A percentile compares a stretch with the other conserved stretches of the same genome.
Conservation (phyloP, 1,284 basidiomycete species). For the Pseudomicrostroma phylloplanum region DNA sequence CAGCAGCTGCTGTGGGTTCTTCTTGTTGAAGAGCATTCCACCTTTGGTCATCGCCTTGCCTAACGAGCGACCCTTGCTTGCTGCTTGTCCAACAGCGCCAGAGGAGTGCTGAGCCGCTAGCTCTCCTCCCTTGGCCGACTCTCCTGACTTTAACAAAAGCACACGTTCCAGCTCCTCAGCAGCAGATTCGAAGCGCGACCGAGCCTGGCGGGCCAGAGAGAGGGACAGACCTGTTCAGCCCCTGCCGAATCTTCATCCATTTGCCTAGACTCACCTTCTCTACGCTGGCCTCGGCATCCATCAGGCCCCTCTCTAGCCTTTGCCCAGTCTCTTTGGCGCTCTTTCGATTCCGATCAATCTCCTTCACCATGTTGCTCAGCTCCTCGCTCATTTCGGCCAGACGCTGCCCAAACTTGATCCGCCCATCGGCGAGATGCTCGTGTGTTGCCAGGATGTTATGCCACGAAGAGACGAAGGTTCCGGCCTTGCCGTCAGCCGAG, state of each 20-base stretch:
- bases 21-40: slow-evolving; percentile 74
- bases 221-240: slow-evolving; percentile 17
- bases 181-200: slow-evolving; percentile 74
- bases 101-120: slow-evolving; percentile 14
- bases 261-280: slow-evolving; percentile 62
- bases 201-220: slow-evolving; percentile 53
- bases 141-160: slow-evolving; percentile 89
- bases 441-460: slow-evolving; percentile 78
- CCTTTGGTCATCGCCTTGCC: slow-evolving; percentile 80
- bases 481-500: slow-evolving; percentile 84
- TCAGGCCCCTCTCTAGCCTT: slow-evolving; percentile 77
- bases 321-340: slow-evolving; percentile 56
- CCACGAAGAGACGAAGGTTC: slow-evolving; percentile 84
- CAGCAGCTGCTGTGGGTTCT: slow-evolving; percentile 82
- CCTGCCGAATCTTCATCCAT: too few species aligned
- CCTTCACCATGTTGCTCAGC: slow-evolving; percentile 70
- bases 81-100: slow-evolving; percentile 51
- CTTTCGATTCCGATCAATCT: slow-evolving; percentile 90
- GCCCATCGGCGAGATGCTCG: slow-evolving; percentile 79
- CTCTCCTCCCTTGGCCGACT: slow-evolving; percentile 52
- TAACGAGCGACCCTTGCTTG: slow-evolving; percentile 55
- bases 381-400: slow-evolving; percentile 94
- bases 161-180: slow-evolving; percentile 92
- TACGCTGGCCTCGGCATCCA: slow-evolving; percentile 78
- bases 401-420: slow-evolving; percentile 74